Evolutionary conservation across 257 asterid species (phyloP).

Genomic region (Rubia yunnanensis): DNA sequence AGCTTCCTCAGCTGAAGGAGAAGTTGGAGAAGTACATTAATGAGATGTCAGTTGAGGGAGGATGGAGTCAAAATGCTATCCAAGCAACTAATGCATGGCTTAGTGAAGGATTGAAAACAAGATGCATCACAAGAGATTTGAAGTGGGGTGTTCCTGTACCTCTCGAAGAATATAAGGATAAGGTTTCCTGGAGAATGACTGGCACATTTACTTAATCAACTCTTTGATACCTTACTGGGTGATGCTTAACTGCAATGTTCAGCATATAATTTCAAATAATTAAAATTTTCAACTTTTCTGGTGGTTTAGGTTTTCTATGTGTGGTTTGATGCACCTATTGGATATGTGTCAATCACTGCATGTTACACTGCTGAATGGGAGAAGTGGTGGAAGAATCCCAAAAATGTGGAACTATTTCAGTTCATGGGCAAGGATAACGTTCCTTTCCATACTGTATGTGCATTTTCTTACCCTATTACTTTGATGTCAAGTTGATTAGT

Average conservation of each 20-base stretch:
- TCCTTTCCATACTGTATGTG: constrained; percentile 92
- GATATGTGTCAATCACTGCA: constrained; percentile 83
- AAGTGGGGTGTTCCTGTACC: constrained; percentile 99
- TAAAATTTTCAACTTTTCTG: constrained; percentile 4
- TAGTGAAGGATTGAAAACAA: constrained; percentile 67
- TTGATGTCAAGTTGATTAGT: not conserved
- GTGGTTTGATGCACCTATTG: constrained; percentile 98
- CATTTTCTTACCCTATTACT: not conserved
- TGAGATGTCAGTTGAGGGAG: constrained; percentile 67
- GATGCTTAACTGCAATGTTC: not conserved
- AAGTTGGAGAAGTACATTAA: constrained; percentile 55
- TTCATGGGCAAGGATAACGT: constrained; percentile 99
- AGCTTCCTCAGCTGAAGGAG: constrained; percentile 80
- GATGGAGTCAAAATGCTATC: constrained; percentile 96
- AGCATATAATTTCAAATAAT: not conserved
- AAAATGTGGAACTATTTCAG: constrained; percentile 88
- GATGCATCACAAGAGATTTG: constrained; percentile 90
- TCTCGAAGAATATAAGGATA: constrained; percentile 72
- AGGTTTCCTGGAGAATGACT: constrained; percentile 36
- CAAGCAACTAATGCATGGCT: constrained; percentile 79
- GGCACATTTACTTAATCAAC: not conserved
- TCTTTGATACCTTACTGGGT: not conserved
- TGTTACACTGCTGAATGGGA: constrained; percentile 97
- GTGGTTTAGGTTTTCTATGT: constrained; percentile 81
- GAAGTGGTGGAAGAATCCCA: constrained; percentile 99